phyloP scores from a whole-genome alignment of 1,284 basidiomycete genomes.

The Porodaedalea pini region DNA sequence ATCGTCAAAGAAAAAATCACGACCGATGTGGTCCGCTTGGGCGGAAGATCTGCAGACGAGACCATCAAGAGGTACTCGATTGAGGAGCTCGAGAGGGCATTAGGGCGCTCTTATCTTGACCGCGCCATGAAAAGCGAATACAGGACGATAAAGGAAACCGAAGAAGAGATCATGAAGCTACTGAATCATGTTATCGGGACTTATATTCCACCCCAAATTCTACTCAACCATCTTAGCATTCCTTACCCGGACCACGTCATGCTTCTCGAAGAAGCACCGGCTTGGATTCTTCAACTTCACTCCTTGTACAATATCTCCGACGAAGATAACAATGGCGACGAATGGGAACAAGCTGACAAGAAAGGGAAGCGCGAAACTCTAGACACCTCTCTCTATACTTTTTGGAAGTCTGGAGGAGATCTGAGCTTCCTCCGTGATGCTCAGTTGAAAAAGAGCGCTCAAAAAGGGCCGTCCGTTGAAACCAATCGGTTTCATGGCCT shows the following conservation, averaged over 20 bases:
- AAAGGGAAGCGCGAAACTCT: constrained; percentile 25
- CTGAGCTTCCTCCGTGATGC: constrained; percentile 35
- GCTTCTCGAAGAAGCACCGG: not conserved
- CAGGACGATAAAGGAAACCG: constrained; percentile 1
- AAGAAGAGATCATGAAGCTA: constrained; percentile 2
- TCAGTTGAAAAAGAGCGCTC: not conserved
- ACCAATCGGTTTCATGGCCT: not conserved
- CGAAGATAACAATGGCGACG: not conserved
- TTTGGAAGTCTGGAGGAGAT: constrained; percentile 44
- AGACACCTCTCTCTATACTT: constrained; percentile 41
- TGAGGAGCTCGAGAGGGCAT: constrained; percentile 48
- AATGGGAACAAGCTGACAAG: not conserved
- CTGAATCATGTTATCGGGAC: not conserved
- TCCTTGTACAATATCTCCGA: not conserved
- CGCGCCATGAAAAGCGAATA: constrained; percentile 14
- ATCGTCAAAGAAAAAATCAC: constrained; percentile 63
- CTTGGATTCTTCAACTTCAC: constrained; percentile 3
- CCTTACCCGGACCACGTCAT: constrained; percentile 3
- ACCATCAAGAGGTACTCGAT: constrained; percentile 54
- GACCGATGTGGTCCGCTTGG: constrained; percentile 57
- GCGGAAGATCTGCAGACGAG: constrained; percentile 57
- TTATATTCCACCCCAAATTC: not conserved
- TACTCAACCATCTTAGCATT: constrained; percentile 1
- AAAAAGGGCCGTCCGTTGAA: not conserved
- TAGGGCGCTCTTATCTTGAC: constrained; percentile 41